Percentiles rank a stretch among this genome's conserved stretches.
phyloP scores from a whole-genome alignment of 176 grass and related monocot genomes.

The Aegilops sharonensis region DNA sequence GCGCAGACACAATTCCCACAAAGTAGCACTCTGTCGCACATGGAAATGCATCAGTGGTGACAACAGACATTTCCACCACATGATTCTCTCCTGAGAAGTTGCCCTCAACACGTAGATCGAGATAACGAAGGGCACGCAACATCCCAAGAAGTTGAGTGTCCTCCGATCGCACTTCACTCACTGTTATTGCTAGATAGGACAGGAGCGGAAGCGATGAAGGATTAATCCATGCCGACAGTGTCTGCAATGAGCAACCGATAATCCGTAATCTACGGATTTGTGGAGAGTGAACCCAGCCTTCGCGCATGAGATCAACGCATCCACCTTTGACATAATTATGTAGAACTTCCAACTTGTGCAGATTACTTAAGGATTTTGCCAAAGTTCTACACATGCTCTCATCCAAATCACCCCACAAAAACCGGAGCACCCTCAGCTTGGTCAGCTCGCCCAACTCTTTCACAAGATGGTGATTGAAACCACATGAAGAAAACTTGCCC shows the following conservation, averaged over 20 bases:
- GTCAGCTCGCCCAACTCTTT: too few species aligned
- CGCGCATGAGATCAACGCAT: background rate
- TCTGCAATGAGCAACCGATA: background rate
- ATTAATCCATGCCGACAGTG: background rate
- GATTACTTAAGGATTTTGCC: too few species aligned
- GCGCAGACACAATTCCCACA: too few species aligned
- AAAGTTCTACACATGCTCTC: background rate
- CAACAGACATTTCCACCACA: too few species aligned
- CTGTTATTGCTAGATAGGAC: fast-evolving
- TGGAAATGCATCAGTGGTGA: background rate
- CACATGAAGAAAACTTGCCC: too few species aligned
- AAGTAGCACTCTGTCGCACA: background rate
- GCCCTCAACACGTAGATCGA: fast-evolving
- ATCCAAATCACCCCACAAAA: too few species aligned
- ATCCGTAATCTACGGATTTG: background rate
- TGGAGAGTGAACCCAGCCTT: background rate
- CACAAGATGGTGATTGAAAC: too few species aligned
- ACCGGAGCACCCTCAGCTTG: too few species aligned
- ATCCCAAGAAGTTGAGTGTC: background rate
- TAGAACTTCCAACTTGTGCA: too few species aligned
- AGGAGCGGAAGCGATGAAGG: background rate
- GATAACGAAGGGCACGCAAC: background rate
- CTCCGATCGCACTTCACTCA: background rate
- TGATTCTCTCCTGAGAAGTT: too few species aligned
- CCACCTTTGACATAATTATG: fast-evolving